These are phyloP conservation scores for Triticum turgidum DNA, from an alignment of 176 grass and related monocot species.

Conservation along the genomic window DNA sequence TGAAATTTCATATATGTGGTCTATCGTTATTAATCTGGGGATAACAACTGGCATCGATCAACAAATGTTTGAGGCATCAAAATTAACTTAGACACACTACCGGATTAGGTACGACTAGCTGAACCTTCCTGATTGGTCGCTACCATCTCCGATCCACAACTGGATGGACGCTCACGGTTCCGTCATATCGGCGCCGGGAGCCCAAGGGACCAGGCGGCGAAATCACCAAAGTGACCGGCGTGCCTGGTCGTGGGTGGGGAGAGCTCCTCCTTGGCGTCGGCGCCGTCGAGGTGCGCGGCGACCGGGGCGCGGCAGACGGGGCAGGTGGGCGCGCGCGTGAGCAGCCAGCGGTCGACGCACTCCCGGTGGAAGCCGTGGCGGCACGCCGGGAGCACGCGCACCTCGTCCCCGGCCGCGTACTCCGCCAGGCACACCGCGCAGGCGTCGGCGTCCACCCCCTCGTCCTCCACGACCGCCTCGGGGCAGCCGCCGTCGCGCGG, in stretches of 20 bases:
- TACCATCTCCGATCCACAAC: background rate
- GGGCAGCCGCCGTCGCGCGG: background rate
- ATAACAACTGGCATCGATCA: background rate
- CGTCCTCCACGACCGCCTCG: background rate
- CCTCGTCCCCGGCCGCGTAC: conserved; percentile 38
- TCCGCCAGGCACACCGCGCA: conserved; percentile 52
- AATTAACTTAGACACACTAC: background rate
- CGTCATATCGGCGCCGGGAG: background rate
- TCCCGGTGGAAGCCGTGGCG: conserved; percentile 47
- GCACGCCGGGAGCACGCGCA: conserved; percentile 44
- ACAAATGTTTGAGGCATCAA: background rate
- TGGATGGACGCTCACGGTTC: background rate
- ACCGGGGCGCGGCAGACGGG: conserved; percentile 38
- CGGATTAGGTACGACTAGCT: no score
- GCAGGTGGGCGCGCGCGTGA: conserved; percentile 40
- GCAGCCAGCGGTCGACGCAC: conserved; percentile 61
- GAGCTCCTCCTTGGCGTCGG: background rate
- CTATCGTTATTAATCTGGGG: background rate
- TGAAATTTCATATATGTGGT: background rate
- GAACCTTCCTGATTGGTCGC: background rate
- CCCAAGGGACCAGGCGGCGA: background rate
- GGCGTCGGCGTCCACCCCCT: background rate
- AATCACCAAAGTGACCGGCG: background rate
- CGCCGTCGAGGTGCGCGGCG: background rate
- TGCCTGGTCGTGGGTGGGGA: background rate